Evolutionary conservation across 179 eudicot genomes (phyloP).

Genomic region (Vitellaria paradoxa): DNA sequence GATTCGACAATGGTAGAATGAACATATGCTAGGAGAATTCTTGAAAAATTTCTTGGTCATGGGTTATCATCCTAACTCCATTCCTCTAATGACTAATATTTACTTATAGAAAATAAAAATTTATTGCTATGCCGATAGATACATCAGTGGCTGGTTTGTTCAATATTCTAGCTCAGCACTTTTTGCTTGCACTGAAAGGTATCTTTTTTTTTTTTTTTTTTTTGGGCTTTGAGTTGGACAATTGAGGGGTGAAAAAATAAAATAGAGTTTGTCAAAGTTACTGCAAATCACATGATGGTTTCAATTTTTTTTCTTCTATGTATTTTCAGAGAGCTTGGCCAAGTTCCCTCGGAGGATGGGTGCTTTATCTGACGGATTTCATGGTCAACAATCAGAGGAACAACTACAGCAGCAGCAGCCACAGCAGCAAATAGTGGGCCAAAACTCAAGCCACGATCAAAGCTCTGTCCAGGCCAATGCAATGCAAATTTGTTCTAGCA

Average conservation of each 20-base stretch:
- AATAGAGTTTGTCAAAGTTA: neutral
- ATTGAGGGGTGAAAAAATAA: neutral
- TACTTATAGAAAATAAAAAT: neutral
- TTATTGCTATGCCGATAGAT: neutral
- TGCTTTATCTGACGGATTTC: constrained; percentile 41
- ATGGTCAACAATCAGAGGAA: constrained; percentile 52
- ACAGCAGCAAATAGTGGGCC: constrained; percentile 42
- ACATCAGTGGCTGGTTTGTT: neutral
- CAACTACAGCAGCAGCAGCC: constrained; percentile 37
- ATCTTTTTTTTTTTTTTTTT: neutral
- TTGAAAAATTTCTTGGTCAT: neutral
- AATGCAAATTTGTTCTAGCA: constrained; percentile 49
- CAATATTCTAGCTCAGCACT: neutral
- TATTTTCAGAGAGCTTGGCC: constrained; percentile 75
- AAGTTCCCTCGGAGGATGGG: constrained; percentile 75
- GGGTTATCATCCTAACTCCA: too few relatives aligned
- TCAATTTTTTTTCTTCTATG: constrained; percentile 4
- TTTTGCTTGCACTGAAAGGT: neutral
- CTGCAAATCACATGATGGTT: neutral
- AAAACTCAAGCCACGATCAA: constrained; percentile 54
- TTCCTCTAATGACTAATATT: neutral
- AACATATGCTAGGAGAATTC: neutral
- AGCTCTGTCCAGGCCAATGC: constrained; percentile 41
- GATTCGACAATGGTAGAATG: neutral
- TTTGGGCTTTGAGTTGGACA: neutral